Base-by-base conservation (phyloP, 1,139 yeast genomes). In the Yamadazyma triangularis region DNA sequence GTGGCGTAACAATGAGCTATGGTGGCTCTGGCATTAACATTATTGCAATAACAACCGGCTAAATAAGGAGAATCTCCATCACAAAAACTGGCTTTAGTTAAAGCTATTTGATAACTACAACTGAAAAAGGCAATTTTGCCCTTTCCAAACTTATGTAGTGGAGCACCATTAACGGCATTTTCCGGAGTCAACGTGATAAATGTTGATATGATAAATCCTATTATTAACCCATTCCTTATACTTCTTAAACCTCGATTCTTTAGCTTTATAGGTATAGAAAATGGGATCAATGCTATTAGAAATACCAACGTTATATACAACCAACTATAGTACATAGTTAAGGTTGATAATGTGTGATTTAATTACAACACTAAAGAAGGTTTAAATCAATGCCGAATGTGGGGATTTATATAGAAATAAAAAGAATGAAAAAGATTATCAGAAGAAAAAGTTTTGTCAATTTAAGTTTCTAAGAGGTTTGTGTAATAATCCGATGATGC, bases 21-120 rank as follows among this genome's bases (percentile, higher is more conserved):
- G 1, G 70, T 63, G n/a, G 71, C 62, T 42, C 66, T 47, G 1
- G 71, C 70, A 27, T 54, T 47, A 9, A 41, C 40, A 35, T 63
- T 58, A 13, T 37, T 34, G 39, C 72, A 65, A 30, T 42, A 46
- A 36, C 68, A 60, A 30, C 36, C 34, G 8, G 31, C 46, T 22
- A 31, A 32, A 7, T 39, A 36, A 7, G 30, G 31, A 23, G 35
- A 29, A 9, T 35, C 32, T 6, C 33, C 32, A 15, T 32, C 28
- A 36, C 69, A 61, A 33, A 60, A 62, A 4, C 41, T 34, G 2
- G 56, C 58, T n/a, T 33, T 35, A 2, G 42, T 40, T 9, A 30
- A 22, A 9, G 32, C 23, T 11, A 62, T 47, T 39, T 58, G 65
- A 36, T 39, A 53, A 25, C 40, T 47, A 39, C 73, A 66, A 8